Evolutionary conservation across 139 green algal species (phyloP).

Genomic region (Chlorella sp.): DNA sequence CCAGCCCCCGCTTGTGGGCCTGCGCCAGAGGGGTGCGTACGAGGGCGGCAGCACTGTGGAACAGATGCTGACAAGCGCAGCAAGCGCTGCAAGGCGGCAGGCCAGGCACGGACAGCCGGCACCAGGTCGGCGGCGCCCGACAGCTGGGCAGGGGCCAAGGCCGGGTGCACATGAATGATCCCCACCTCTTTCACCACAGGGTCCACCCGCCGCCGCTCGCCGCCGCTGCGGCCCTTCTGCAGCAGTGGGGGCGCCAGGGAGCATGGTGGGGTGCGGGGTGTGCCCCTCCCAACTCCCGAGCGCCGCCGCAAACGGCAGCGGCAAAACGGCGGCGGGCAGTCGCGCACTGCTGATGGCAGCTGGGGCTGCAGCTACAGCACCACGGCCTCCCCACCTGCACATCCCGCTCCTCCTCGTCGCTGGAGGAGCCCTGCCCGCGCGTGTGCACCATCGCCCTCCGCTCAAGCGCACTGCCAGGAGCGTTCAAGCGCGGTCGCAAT

Average conservation of each 20-base stretch:
- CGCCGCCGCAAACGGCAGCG: no score
- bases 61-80: not conserved
- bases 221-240: not conserved
- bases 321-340: not conserved
- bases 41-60: not conserved
- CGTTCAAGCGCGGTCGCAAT: no score
- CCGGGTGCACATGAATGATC: no score
- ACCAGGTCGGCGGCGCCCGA: not conserved
- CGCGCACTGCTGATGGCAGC: not conserved
- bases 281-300: no score
- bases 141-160: not conserved
- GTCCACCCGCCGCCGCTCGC: slow-evolving; percentile 23
- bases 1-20: slow-evolving; percentile 32
- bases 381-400: not conserved
- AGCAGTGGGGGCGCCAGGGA: not conserved
- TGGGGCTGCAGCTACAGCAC: not conserved
- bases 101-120: not conserved
- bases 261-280: not conserved
- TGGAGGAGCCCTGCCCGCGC: not conserved
- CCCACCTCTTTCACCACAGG: slow-evolving; percentile 31
- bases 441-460: slow-evolving; percentile 5
- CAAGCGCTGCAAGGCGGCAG: not conserved
- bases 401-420: slow-evolving; percentile 10
- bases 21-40: not conserved
- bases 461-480: no score